A percentile compares a stretch with the other conserved stretches of the same genome.
Conservation (phyloP, 2,329 filamentous ascomycete species). For the Diaporthe helianthi region DNA sequence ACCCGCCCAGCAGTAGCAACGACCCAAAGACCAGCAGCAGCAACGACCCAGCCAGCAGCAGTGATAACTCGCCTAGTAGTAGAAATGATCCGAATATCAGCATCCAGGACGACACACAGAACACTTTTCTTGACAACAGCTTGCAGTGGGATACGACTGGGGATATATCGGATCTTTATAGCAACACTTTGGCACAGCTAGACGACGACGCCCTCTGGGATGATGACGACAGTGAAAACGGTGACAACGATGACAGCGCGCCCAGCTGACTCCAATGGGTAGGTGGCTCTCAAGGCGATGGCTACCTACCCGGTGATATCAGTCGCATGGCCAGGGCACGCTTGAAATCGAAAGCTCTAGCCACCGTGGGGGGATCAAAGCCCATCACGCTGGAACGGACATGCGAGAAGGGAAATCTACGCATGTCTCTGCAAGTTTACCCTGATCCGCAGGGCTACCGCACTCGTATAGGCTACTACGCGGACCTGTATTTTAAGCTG, state of each 20-base stretch:
- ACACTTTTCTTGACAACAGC: no score
- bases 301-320: neutral
- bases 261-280: neutral
- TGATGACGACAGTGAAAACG: neutral
- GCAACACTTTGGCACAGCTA: no score
- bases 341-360: neutral
- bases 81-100: no score
- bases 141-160: no score
- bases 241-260: neutral
- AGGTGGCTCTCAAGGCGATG: neutral
- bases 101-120: no score
- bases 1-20: no score
- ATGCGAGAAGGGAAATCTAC: neutral
- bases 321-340: neutral
- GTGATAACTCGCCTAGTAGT: no score
- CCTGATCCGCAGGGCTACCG: neutral
- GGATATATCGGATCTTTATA: neutral
- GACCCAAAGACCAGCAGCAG: no score
- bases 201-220: neutral
- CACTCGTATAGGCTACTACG: slow-evolving; percentile 20
- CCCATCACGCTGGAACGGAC: neutral
- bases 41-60: no score
- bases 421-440: slow-evolving; percentile 1
- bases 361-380: neutral
- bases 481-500: neutral